These are phyloP conservation scores for Phlegmacium glaucopus DNA, from an alignment of 768 basidiomycete genomes.

Conservation along the genomic window DNA sequence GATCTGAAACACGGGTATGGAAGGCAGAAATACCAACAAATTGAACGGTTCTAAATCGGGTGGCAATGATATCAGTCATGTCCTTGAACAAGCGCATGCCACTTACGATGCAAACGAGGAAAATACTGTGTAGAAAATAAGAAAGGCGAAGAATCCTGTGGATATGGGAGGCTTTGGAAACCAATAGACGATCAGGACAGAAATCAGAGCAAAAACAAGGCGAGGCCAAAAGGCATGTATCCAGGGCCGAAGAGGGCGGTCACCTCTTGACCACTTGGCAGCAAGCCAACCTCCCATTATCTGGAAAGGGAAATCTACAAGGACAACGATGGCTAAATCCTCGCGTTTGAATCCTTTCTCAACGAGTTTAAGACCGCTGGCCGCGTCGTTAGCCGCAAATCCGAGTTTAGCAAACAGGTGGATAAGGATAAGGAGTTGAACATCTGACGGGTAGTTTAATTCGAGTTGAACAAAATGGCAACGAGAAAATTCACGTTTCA, in stretches of 20 bases:
- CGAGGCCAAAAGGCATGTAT: conserved; percentile 89
- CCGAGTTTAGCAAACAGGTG: conserved; percentile 93
- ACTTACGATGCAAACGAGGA: conserved; percentile 83
- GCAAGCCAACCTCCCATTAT: conserved; percentile 93
- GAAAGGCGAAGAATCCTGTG: conserved; percentile 71
- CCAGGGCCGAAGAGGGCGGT: conserved; percentile 82
- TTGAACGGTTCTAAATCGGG: conserved; percentile 77
- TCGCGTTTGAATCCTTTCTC: conserved; percentile 96
- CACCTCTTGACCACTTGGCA: conserved; percentile 85
- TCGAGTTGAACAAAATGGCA: not conserved
- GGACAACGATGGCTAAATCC: conserved; percentile 91
- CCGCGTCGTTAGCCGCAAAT: conserved; percentile 91
- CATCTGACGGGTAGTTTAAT: conserved; percentile 51
- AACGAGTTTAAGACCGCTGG: conserved; percentile 88
- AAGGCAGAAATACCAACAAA: conserved; percentile 99
- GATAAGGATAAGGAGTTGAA: conserved; percentile 82
- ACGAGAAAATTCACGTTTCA: conserved; percentile 65
- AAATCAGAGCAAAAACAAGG: conserved; percentile 65
- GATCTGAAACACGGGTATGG: conserved; percentile 95
- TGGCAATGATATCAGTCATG: conserved; percentile 1
- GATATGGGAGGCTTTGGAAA: conserved; percentile 81
- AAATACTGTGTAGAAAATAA: conserved; percentile 79
- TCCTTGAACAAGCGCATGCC: not conserved
- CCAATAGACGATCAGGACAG: conserved; percentile 74
- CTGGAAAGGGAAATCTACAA: conserved; percentile 98